These are phyloP conservation scores for Wickerhamiella pararugosa DNA, from an alignment of 1,139 yeast genomes.

Conservation along the genomic window DNA sequence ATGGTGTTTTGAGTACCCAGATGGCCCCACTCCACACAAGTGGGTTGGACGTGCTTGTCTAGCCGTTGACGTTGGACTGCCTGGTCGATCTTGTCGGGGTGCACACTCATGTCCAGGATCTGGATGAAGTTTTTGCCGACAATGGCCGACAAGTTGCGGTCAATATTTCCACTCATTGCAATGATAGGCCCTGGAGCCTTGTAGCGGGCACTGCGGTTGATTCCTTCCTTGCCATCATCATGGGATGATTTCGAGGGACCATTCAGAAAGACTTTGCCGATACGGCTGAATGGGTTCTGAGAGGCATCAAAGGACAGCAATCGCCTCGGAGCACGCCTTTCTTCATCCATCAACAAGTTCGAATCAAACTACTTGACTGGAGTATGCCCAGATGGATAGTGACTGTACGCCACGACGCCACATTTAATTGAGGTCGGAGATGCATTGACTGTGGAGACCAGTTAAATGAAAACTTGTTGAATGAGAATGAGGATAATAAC, in stretches of 20 bases:
- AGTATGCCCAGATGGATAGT: conserved; percentile 2
- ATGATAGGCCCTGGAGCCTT: conserved; percentile 8
- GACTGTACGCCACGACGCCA: not conserved
- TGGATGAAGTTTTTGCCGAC: conserved; percentile 24
- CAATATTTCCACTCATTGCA: conserved; percentile 11
- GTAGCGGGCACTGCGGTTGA: conserved; percentile 5
- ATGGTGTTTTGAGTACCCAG: conserved; percentile 15
- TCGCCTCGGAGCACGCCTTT: conserved; percentile 11
- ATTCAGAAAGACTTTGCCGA: conserved; percentile 13
- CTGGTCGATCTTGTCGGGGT: conserved; percentile 13
- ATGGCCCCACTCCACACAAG: conserved; percentile 27
- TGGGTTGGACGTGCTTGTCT: conserved; percentile 22
- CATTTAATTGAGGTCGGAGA: too few species aligned
- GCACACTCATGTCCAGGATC: conserved; percentile 17
- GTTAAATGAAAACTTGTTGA: too few species aligned
- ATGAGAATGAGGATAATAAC: too few species aligned
- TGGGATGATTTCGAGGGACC: not conserved
- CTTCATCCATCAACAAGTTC: conserved; percentile 11
- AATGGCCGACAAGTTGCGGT: conserved; percentile 20
- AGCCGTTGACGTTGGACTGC: conserved; percentile 1
- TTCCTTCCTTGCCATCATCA: not conserved
- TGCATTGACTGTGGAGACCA: too few species aligned
- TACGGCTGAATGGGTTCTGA: conserved; percentile 14
- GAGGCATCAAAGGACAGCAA: conserved; percentile 15
- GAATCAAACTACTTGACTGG: not conserved